Base-by-base conservation (phyloP, 164 flowering plant species). In the Hamamelis virginiana region DNA sequence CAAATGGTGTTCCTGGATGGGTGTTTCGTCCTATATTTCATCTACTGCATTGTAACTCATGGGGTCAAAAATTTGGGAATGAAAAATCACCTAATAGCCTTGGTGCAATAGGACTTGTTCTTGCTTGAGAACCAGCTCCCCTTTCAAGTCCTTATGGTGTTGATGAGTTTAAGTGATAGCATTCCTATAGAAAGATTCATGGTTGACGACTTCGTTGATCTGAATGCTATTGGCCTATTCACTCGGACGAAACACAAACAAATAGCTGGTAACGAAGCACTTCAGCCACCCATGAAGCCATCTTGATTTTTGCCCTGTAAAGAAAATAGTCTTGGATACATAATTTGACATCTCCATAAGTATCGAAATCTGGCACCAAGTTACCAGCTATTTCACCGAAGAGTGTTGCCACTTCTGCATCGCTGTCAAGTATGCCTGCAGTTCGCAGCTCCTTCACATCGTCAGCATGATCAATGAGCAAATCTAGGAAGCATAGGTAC, bases 371-470 rank as follows among this genome's bases (percentile, higher is more conserved):
- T 10, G 64, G 64, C 46, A 38, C 64, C 64, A 61, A 19, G 13
- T 38, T 14, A 25, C 5, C 38, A 23, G 47, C 64, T 22, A 61
- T 61, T 45, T 61, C 44, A 11, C 41, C 38, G 48, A 61, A 61
- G 23, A 61, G 64, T 19, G 18, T 6, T 47, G 64, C 64, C 48
- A 41, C 64, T 45, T 61, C 46, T 25, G n/a, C 23, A 25, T 61
- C 64, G 64, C 48, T 61, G 43, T 47, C 64, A 9, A 61, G 64
- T 1, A 61, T 41, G 45, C 25, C 14, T 1, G 12, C 13, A 12
- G 19, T 8, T 9, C 64, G 64, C 41, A 75, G 59, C 64, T 38
- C 71, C 33, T 67, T 48, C 27, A 75, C 74, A 27, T 67, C 74
- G 1, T 57, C 22, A 1, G 53, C 74, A 5, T 21, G 18, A 41